phyloP scores from a whole-genome alignment of 495 filamentous ascomycete genomes.

The Umbilicaria muhlenbergii region DNA sequence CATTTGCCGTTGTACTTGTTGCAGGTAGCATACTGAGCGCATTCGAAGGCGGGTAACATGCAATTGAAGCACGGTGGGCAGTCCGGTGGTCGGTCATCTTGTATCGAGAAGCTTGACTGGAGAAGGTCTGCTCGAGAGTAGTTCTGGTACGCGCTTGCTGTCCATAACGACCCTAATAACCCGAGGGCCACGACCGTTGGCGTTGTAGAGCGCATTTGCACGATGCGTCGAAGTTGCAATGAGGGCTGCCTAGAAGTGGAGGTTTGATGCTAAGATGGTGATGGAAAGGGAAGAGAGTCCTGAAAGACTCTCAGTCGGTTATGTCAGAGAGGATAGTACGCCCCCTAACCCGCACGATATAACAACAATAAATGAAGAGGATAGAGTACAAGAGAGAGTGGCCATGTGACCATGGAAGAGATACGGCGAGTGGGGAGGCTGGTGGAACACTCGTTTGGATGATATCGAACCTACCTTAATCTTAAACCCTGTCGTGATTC shows the following conservation, averaged over 20 bases:
- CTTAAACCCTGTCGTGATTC: too few relatives aligned
- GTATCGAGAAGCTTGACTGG: slow-evolving; percentile 24
- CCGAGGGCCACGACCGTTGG: slow-evolving; percentile 4
- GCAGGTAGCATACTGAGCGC: slow-evolving; percentile 75
- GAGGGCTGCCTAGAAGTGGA: slow-evolving; percentile 2
- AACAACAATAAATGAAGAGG: too few relatives aligned
- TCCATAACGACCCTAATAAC: slow-evolving; percentile 3
- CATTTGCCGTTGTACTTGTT: slow-evolving; percentile 82
- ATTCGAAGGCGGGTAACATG: slow-evolving; percentile 78
- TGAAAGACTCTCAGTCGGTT: too few relatives aligned
- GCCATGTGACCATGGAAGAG: slow-evolving; percentile 3
- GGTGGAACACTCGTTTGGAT: slow-evolving; percentile 5
- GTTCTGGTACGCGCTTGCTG: slow-evolving; percentile 8
- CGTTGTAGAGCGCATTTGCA: neutral
- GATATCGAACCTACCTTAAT: too few relatives aligned
- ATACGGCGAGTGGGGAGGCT: slow-evolving; percentile 13
- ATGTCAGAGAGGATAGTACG: too few relatives aligned
- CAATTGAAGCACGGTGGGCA: slow-evolving; percentile 88
- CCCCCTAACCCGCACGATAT: too few relatives aligned
- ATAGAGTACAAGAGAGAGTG: too few relatives aligned
- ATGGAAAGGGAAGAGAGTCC: too few relatives aligned
- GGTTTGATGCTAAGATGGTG: too few relatives aligned
- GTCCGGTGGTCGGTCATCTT: slow-evolving; percentile 40
- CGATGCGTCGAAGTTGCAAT: slow-evolving; percentile 3
- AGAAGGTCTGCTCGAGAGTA: slow-evolving; percentile 8